phyloP scores from a whole-genome alignment of 1,139 yeast genomes.

The Kodamaea sp. region DNA sequence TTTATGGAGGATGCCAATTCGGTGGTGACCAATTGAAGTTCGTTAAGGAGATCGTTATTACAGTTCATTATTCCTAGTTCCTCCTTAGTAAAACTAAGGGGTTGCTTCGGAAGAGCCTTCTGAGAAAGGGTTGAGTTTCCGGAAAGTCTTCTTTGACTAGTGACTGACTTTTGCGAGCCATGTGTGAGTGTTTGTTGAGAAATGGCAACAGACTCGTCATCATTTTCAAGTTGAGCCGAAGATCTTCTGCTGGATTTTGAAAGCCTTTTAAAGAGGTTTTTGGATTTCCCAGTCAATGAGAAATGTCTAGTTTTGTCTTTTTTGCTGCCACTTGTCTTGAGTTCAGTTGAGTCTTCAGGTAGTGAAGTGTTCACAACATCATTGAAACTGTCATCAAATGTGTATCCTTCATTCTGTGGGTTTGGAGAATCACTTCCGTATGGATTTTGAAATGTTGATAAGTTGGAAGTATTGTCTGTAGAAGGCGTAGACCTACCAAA shows the following conservation, averaged over 20 bases:
- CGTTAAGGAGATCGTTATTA: slow-evolving; percentile 58
- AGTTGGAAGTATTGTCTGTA: slow-evolving; percentile 26
- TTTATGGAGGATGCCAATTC: slow-evolving; percentile 73
- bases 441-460: slow-evolving; percentile 12
- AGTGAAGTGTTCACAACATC: slow-evolving; percentile 2
- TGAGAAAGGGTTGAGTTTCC: slow-evolving; percentile 1
- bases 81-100: slow-evolving; percentile 49
- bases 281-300: slow-evolving; percentile 30
- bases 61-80: slow-evolving; percentile 64
- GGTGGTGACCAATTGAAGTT: slow-evolving; percentile 64
- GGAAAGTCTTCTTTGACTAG: slow-evolving; percentile 6
- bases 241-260: slow-evolving; percentile 25
- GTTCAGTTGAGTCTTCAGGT: slow-evolving; percentile 1
- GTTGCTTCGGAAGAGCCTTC: not conserved
- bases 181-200: not conserved
- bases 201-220: slow-evolving; percentile 13
- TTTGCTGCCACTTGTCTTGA: slow-evolving; percentile 9
- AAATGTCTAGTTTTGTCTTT: slow-evolving; percentile 25
- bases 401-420: not conserved
- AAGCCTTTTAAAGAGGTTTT: slow-evolving; percentile 36
- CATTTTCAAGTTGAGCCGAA: slow-evolving; percentile 13
- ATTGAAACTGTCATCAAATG: slow-evolving; percentile 6
- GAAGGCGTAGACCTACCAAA: slow-evolving; percentile 20
- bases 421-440: slow-evolving; percentile 4
- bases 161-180: slow-evolving; percentile 1